phyloP scores from a whole-genome alignment of 768 basidiomycete species.

The Leccinum variicolor region DNA sequence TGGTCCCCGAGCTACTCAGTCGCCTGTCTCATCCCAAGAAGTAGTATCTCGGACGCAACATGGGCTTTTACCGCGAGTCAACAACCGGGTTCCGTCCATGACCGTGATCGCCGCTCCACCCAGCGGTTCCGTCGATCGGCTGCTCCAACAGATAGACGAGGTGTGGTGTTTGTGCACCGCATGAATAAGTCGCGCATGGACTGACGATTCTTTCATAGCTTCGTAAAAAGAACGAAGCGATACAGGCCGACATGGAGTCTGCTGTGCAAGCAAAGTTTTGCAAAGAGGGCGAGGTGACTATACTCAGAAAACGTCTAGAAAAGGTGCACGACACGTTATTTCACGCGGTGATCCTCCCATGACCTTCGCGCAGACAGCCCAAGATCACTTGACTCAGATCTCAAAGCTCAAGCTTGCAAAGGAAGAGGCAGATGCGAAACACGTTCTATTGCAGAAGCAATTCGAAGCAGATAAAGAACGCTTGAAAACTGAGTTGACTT shows the following conservation, averaged over 20 bases:
- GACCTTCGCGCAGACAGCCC: slow-evolving; percentile 41
- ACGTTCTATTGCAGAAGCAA: slow-evolving; percentile 53
- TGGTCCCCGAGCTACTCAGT: slow-evolving; percentile 4
- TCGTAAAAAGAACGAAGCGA: slow-evolving; percentile 44
- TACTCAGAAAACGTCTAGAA: slow-evolving; percentile 63
- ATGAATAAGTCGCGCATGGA: slow-evolving; percentile 8
- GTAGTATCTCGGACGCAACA: slow-evolving; percentile 11
- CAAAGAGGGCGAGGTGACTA: slow-evolving; percentile 70
- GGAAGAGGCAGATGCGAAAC: slow-evolving; percentile 57
- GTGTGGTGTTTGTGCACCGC: slow-evolving; percentile 31
- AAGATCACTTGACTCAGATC: slow-evolving; percentile 58
- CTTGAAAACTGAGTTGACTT: slow-evolving; percentile 62
- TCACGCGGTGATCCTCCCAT: neutral
- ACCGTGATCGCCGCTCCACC: neutral
- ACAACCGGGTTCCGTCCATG: slow-evolving; percentile 3
- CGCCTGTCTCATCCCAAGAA: slow-evolving; percentile 22
- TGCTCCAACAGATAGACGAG: slow-evolving; percentile 43
- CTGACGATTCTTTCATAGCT: slow-evolving; percentile 38
- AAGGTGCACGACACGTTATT: slow-evolving; percentile 41
- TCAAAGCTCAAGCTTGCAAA: slow-evolving; percentile 55
- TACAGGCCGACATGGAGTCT: slow-evolving; percentile 43
- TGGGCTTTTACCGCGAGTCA: slow-evolving; percentile 8
- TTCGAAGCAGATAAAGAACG: slow-evolving; percentile 68
- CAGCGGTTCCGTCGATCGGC: slow-evolving; percentile 8
- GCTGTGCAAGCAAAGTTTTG: slow-evolving; percentile 49